A percentile compares a stretch with the other conserved stretches of the same genome.
These are phyloP conservation scores for Xanthoceras sorbifolium DNA, from an alignment of 345 rosid species.

Conservation along the genomic window DNA sequence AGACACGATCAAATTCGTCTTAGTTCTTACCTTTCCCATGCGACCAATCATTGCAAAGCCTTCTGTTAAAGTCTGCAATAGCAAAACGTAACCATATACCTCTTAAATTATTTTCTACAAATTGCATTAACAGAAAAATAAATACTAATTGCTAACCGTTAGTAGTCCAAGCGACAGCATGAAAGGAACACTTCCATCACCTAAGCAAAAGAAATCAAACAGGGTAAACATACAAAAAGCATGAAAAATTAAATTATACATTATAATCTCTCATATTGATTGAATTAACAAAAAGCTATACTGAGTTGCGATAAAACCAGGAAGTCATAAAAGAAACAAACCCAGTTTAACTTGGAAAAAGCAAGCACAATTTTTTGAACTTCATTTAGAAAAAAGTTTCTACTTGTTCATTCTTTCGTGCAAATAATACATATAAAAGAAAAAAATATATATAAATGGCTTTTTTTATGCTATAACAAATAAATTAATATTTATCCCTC, in stretches of 20 bases:
- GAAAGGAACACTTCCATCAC: slow-evolving; percentile 89
- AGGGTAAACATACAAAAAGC: neutral
- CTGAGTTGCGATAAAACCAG: neutral
- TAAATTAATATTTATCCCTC: neutral
- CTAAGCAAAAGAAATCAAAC: slow-evolving; percentile 43
- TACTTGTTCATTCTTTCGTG: neutral
- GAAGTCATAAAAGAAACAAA: neutral
- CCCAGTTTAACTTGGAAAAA: neutral
- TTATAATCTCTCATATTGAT: neutral
- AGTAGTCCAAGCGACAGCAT: slow-evolving; percentile 73
- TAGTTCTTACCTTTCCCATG: slow-evolving; percentile 63
- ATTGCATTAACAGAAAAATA: slow-evolving; percentile 2
- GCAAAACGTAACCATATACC: neutral
- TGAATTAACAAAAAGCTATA: neutral
- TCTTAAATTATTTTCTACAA: neutral
- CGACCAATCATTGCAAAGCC: slow-evolving; percentile 90
- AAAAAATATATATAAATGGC: neutral
- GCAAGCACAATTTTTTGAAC: neutral
- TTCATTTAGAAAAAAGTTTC: neutral
- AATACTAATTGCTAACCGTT: slow-evolving; percentile 56
- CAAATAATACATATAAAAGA: neutral
- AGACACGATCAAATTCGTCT: slow-evolving; percentile 17
- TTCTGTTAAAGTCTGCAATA: slow-evolving; percentile 78
- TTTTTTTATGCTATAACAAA: neutral
- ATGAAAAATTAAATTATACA: neutral